phyloP scores from a whole-genome alignment of 2,329 filamentous ascomycete species.

The Hymenoscyphus fructigenus region DNA sequence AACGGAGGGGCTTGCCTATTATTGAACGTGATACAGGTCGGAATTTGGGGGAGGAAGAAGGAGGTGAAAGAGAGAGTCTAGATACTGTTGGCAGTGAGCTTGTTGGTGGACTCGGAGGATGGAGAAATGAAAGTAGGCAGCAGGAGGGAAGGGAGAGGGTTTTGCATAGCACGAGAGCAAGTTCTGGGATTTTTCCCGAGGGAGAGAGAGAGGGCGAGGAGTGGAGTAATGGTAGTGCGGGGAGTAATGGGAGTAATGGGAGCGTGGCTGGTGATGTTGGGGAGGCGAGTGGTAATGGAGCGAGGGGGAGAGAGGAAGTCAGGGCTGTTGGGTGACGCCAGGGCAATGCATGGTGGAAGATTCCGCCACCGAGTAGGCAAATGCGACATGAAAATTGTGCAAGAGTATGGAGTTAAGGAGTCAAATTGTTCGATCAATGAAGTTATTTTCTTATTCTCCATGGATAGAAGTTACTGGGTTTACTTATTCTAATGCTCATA shows the following conservation, averaged over 20 bases:
- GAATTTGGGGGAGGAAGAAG: neutral
- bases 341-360: neutral
- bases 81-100: neutral
- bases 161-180: constrained; percentile 12
- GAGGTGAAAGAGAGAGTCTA: neutral
- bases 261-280: neutral
- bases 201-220: neutral
- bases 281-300: neutral
- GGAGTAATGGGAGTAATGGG: neutral
- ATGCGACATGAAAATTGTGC: too few species aligned
- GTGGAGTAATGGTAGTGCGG: neutral
- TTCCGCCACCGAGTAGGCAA: neutral
- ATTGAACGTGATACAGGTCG: neutral
- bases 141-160: constrained; percentile 4
- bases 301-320: neutral
- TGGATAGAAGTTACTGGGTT: too few species aligned
- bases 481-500: too few species aligned
- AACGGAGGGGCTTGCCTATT: neutral
- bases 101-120: neutral
- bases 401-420: too few species aligned
- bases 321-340: neutral
- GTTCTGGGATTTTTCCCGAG: constrained; percentile 12
- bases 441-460: too few species aligned
- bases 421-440: too few species aligned
- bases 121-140: neutral